These are phyloP conservation scores for Paecilomyces dactylethromorphus DNA, from an alignment of 2,329 filamentous ascomycete species.

Conservation along the genomic window DNA sequence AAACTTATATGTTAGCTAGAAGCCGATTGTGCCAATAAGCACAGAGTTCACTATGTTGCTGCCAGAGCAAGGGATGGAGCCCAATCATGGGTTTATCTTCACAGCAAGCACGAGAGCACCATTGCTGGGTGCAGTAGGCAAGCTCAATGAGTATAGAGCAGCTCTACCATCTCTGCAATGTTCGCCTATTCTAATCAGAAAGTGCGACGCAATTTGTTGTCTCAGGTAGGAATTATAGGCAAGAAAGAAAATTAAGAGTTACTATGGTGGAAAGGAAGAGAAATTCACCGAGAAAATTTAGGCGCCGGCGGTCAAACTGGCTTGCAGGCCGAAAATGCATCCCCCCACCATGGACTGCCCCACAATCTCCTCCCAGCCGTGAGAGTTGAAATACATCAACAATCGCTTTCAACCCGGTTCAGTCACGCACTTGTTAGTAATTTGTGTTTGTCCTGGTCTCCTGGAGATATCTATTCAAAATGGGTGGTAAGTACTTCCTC, in stretches of 20 bases:
- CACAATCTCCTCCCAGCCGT: conserved; percentile 6
- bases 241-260: not conserved
- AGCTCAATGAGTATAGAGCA: not conserved
- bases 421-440: not conserved
- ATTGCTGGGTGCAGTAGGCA: not conserved
- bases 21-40: not conserved
- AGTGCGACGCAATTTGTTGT: not conserved
- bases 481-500: conserved; percentile 24
- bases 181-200: not conserved
- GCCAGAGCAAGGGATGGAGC: not conserved
- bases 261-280: not conserved
- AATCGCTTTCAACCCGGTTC: not conserved
- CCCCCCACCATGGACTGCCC: conserved; percentile 7
- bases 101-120: not conserved
- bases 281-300: not conserved
- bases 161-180: not conserved
- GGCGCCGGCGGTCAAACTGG: not conserved
- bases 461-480: conserved; percentile 17
- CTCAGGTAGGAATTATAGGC: not conserved
- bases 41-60: not conserved
- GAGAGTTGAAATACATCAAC: conserved; percentile 1
- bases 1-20: not conserved
- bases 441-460: not conserved
- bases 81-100: not conserved
- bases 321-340: not conserved